Base-by-base conservation (phyloP, 2,329 filamentous ascomycete species). In the Cercospora zeina region DNA sequence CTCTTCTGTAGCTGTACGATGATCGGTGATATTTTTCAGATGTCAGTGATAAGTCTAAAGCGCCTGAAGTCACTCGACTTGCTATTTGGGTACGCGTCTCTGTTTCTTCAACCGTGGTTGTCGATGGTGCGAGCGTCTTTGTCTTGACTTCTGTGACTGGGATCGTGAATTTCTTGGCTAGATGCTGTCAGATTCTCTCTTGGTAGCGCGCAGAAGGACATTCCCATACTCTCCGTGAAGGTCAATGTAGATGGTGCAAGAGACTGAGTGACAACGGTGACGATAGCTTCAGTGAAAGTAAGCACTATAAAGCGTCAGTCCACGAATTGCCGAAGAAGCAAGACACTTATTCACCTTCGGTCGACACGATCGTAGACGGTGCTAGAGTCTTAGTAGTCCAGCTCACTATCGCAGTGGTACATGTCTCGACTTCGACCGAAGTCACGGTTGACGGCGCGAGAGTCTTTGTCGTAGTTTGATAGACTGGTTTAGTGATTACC, bases 201-300 rank as follows among this genome's bases (percentile, higher is more conserved):
- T 2, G 2, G 42, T 49, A 27, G 13, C 21, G 24, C 8, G 4
- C 24, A 9, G 14, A 3, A 51, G 27, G 14, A 53, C 9, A 21
- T 10, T 14, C 1, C 24, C 21, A 30, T 21, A 34, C 47, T 60
- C 21, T 54, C 24, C 16, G 39, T 51, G 21, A 37, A 42, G 16
- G 58, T 60, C 21, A 54, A 45, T 3, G 58, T 60, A 31, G 33
- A 45, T 21, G 58, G 58, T 13, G 50, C 58, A 24, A 51, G 33
- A 10, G 58, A 54, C n/a, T 55, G 24, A 10, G 58, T 60, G 4
- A 60, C 10, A 2, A 54, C 27, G 4, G 53, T 42, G 21, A 47
- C 14, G 24, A 54, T 14, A 30, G 21, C 30, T 14, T 33, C n/a
- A 34, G 34, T 31, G 31, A 54, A 37, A 47, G 16, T 33, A 11